Percentiles rank a stretch among this genome's conserved stretches.
Conservation (phyloP, 148 eudicot species). For the Camellia japonica region DNA sequence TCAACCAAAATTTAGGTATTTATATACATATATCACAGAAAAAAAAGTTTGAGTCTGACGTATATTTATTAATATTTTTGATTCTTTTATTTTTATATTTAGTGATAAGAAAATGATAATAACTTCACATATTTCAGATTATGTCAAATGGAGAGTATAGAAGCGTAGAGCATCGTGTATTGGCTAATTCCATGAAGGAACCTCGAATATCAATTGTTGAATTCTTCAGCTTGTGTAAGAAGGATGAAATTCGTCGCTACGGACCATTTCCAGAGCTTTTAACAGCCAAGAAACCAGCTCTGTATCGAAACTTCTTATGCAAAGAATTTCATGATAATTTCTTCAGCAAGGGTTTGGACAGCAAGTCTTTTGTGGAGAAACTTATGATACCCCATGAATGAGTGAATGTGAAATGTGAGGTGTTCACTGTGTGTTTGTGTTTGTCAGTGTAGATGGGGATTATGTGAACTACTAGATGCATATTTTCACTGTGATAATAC, state of each 20-base stretch:
- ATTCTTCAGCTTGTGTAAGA: conserved; percentile 7
- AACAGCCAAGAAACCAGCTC: conserved; percentile 20
- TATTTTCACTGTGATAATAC: too few species aligned
- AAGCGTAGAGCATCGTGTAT: conserved; percentile 27
- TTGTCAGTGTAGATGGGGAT: too few species aligned
- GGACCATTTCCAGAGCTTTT: conserved; percentile 33
- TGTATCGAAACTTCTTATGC: conserved; percentile 19
- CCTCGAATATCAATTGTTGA: conserved; percentile 19
- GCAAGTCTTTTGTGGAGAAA: conserved; percentile 18
- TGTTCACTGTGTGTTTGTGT: too few species aligned
- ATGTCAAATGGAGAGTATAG: conserved; percentile 20
- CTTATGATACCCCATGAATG: background rate
- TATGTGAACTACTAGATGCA: too few species aligned
- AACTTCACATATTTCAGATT: conserved; percentile 9
- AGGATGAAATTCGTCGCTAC: conserved; percentile 4
- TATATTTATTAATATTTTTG: too few species aligned
- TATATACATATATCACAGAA: too few species aligned
- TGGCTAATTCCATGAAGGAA: conserved; percentile 14
- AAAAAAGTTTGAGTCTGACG: too few species aligned
- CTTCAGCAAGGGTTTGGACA: conserved; percentile 17
- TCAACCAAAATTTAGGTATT: too few species aligned
- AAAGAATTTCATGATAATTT: conserved; percentile 21
- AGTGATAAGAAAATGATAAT: too few species aligned
- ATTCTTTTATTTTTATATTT: too few species aligned
- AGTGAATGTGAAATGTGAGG: background rate